Evolutionary conservation across 2,329 filamentous ascomycete genomes (phyloP), one percentile per base, ranked within the genome.

Genomic region (Ophiostoma piceae): DNA sequence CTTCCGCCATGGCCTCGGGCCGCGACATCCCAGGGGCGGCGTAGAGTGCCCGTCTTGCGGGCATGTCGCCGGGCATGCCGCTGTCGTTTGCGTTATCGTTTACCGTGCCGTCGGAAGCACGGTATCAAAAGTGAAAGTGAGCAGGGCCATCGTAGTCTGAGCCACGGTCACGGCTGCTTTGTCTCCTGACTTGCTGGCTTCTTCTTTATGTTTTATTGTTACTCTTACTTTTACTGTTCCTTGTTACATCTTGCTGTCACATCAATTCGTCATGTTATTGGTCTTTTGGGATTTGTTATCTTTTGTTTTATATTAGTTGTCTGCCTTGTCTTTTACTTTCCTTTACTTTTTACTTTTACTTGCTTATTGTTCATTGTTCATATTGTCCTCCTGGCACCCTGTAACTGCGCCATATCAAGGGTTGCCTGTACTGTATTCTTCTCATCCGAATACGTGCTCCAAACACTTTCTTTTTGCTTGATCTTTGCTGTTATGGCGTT

Each of bases 1-100:
- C 78, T 70, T 79, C 81, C 16, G 83, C 80, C 71, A 78, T 82
- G 75, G 82, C 84, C 37, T 82, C 83, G 32, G 87, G 88, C 71
- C 87, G 90, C 73, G 84, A 89, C 70, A 70, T 83, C 16, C 12
- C 57, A 62, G 68, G 29, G 70, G 65, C 66, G 37, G 73, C 71
- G 62, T 74, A 72, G 69, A 66, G 66, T 37, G 68, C 66, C 37
- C 29, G 47, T 4, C 29, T 19, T 54, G 51, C 54, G 22, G 41
- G 19, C 39, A 47, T 67, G 37, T 62, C 57, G 14, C 22, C 26
- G 32, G 57, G 57, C 57, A 62, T 26, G 9, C 51, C 51, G 22
- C 26, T 57, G 11, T 26, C 22, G 14, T 47, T 47, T 19, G 4
- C 43, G 43, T 47, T 47, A 47, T 47, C 43, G 5, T 47, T 16